These are phyloP conservation scores for Chenopodium berlandieri DNA, from an alignment of 148 eudicot genomes.

Conservation along the genomic window DNA sequence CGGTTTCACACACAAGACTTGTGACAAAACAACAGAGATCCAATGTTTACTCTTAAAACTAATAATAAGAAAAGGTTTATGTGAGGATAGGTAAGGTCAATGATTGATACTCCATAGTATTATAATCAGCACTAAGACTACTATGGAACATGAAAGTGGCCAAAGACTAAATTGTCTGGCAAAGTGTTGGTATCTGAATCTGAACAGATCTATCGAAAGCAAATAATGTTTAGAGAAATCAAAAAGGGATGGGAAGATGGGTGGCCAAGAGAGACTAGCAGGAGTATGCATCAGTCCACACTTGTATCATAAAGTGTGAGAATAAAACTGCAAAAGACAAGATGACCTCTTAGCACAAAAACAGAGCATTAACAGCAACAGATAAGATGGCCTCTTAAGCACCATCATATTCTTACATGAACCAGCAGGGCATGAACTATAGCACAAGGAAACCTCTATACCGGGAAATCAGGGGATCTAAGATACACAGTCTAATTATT, in stretches of 20 bases:
- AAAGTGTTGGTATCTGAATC: conserved; percentile 12
- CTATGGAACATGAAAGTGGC: conserved; percentile 2
- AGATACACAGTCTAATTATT: not conserved
- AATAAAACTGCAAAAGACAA: not conserved
- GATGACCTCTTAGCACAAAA: not conserved
- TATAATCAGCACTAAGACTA: not conserved
- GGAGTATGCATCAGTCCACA: not conserved
- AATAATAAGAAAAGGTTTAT: not conserved
- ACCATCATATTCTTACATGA: not conserved
- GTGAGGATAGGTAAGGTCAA: not conserved
- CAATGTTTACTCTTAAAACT: not conserved
- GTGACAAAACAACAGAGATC: no score
- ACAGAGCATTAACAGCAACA: not conserved
- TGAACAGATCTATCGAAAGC: not conserved
- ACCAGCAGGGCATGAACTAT: no score
- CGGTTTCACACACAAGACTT: no score
- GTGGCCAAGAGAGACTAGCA: not conserved
- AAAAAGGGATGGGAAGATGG: not conserved
- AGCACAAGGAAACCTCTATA: not conserved
- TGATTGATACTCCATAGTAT: not conserved
- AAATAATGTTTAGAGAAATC: not conserved
- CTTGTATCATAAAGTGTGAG: not conserved
- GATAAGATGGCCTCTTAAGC: not conserved
- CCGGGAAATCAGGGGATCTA: not conserved
- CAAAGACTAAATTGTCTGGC: conserved; percentile 9